A percentile compares a stretch with the other conserved stretches of the same genome.
These are phyloP conservation scores for Nakaseomyces bracarensis DNA, from an alignment of 1,139 yeast species.

Conservation along the genomic window DNA sequence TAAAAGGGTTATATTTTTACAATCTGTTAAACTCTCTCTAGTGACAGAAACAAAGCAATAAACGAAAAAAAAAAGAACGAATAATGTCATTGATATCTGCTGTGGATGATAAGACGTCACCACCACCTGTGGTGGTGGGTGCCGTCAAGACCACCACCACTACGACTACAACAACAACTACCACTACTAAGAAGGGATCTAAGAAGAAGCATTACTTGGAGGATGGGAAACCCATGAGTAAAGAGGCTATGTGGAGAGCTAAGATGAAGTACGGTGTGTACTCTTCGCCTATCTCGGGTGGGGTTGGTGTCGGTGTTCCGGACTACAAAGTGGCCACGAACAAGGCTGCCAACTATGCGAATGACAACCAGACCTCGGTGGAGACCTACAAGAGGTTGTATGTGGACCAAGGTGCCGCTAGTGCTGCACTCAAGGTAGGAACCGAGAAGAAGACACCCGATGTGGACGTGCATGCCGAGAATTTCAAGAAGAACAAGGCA, in stretches of 20 bases:
- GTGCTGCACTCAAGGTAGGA: slow-evolving; percentile 25
- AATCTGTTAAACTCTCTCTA: background rate
- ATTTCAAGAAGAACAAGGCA: slow-evolving; percentile 8
- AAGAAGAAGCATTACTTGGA: slow-evolving; percentile 37
- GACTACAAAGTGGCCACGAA: slow-evolving; percentile 46
- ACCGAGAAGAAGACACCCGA: slow-evolving; percentile 11
- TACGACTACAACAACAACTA: no score
- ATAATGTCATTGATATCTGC: slow-evolving; percentile 32
- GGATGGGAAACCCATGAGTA: slow-evolving; percentile 52
- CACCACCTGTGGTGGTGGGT: background rate
- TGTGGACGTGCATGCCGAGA: slow-evolving; percentile 7
- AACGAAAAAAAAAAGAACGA: slow-evolving; percentile 27
- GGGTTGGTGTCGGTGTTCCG: slow-evolving; percentile 48
- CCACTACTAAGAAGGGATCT: no score
- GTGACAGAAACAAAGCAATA: background rate
- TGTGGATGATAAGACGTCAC: slow-evolving; percentile 14
- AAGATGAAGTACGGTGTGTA: slow-evolving; percentile 50
- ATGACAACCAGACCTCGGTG: slow-evolving; percentile 54
- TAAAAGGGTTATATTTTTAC: no score
- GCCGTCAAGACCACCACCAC: background rate
- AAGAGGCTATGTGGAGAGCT: slow-evolving; percentile 64
- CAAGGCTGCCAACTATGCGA: slow-evolving; percentile 69
- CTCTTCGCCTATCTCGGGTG: slow-evolving; percentile 7
- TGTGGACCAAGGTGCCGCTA: slow-evolving; percentile 37
- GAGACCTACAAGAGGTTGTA: slow-evolving; percentile 57